phyloP scores from a whole-genome alignment of 2,329 filamentous ascomycete genomes.

The Neurospora crassa region DNA sequence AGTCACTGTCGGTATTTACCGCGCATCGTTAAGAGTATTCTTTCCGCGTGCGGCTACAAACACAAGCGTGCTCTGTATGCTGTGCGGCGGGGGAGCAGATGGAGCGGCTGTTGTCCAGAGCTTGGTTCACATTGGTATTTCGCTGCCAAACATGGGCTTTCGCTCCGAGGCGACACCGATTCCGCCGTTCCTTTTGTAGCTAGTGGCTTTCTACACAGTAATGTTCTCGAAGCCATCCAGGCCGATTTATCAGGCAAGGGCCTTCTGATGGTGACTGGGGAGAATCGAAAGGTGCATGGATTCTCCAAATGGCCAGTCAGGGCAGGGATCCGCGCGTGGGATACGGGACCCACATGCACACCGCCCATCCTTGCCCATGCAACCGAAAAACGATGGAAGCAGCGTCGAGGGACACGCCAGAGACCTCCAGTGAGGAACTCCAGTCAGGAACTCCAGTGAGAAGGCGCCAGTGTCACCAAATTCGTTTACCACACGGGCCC shows the following conservation, averaged over 20 bases:
- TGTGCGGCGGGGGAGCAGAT: not conserved
- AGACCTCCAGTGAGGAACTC: not conserved
- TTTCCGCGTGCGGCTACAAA: not conserved
- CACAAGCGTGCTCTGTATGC: not conserved
- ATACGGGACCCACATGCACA: conserved; percentile 12
- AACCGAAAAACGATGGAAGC: conserved; percentile 3
- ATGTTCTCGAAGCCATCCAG: not conserved
- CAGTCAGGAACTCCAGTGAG: conserved; percentile 4
- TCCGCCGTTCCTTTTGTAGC: not conserved
- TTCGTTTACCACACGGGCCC: not conserved
- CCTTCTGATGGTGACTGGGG: conserved; percentile 3
- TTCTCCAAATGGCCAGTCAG: conserved; percentile 14
- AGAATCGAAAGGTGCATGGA: conserved; percentile 8
- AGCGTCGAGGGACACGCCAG: conserved; percentile 7
- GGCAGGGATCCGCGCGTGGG: conserved; percentile 11
- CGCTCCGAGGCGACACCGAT: not conserved
- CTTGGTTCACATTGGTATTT: not conserved
- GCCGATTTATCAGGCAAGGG: not conserved
- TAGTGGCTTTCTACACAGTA: not conserved
- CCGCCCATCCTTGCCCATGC: conserved; percentile 18
- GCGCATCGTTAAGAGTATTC: not conserved
- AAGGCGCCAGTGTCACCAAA: conserved; percentile 1
- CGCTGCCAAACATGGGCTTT: not conserved
- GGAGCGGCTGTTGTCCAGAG: not conserved
- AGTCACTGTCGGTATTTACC: not conserved